phyloP scores from a whole-genome alignment of 495 filamentous ascomycete species.

The Neurospora terricola region DNA sequence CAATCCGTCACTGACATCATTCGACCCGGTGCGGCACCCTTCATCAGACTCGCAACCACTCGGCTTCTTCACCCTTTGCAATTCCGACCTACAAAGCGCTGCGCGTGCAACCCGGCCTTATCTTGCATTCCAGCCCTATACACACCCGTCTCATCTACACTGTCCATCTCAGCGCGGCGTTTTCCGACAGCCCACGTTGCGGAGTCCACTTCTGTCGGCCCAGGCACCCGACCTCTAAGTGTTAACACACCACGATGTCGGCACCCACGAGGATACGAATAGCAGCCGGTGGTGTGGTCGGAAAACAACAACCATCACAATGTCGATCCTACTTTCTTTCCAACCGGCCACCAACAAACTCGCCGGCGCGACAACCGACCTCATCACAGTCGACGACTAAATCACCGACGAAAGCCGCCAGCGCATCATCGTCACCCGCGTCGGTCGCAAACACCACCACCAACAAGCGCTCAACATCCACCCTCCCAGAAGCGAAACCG shows the following conservation, averaged over 20 bases:
- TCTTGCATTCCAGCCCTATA: background rate
- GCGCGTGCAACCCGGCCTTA: background rate
- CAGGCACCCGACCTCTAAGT: background rate
- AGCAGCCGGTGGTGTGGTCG: background rate
- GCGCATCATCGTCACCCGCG: slow-evolving; percentile 8
- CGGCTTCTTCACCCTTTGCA: background rate
- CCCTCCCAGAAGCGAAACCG: background rate
- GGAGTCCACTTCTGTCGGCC: background rate
- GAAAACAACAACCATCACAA: background rate
- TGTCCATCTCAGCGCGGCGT: background rate
- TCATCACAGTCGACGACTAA: background rate
- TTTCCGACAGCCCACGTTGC: background rate
- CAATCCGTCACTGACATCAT: slow-evolving; percentile 22
- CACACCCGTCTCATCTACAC: background rate
- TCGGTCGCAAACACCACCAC: slow-evolving; percentile 2
- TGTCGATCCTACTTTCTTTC: background rate
- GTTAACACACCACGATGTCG: slow-evolving; percentile 6
- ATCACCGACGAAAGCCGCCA: background rate
- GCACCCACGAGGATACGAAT: slow-evolving; percentile 8
- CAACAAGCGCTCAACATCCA: slow-evolving; percentile 9
- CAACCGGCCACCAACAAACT: background rate
- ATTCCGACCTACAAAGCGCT: background rate
- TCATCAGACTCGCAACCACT: background rate
- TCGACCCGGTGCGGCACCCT: background rate
- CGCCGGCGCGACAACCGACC: background rate